A percentile compares a stretch with the other conserved stretches of the same genome.
These are phyloP conservation scores for Rhamnella rubrinervis DNA, from an alignment of 331 rosid species.

Conservation along the genomic window DNA sequence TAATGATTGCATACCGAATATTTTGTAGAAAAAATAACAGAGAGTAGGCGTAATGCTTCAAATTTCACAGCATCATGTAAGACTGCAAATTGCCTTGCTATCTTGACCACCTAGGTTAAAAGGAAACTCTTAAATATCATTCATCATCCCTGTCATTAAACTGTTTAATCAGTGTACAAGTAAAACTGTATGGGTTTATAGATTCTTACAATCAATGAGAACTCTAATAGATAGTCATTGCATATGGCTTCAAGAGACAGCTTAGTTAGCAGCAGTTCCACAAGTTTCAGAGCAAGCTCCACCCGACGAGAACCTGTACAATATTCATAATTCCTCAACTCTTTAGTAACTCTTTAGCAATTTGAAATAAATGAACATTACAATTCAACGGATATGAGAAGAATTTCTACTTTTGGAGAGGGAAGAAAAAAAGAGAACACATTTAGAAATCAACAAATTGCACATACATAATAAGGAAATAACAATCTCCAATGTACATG, in stretches of 20 bases:
- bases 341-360: constrained; percentile 19
- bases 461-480: too few relatives aligned
- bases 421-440: too few relatives aligned
- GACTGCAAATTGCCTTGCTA: constrained; percentile 71
- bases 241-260: constrained; percentile 43
- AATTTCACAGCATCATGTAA: constrained; percentile 73
- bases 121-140: constrained; percentile 13
- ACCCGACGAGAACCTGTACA: constrained; percentile 65
- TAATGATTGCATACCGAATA: constrained; percentile 48
- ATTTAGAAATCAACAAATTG: too few relatives aligned
- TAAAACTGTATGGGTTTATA: constrained; percentile 2
- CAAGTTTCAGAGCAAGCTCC: constrained; percentile 61
- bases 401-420: too few relatives aligned
- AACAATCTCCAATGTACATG: too few relatives aligned
- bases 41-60: constrained; percentile 72
- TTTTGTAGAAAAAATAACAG: constrained; percentile 55
- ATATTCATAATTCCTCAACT: constrained; percentile 19
- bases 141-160: neutral
- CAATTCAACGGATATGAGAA: neutral
- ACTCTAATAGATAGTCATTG: constrained; percentile 47
- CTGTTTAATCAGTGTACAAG: neutral
- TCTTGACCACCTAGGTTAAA: constrained; percentile 48
- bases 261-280: constrained; percentile 59
- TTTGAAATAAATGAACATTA: constrained; percentile 8
- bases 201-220: constrained; percentile 67